Evolutionary conservation across 1,284 basidiomycete genomes (phyloP), one percentile per base, ranked within the genome.

Genomic region (Gomphus bonarii): DNA sequence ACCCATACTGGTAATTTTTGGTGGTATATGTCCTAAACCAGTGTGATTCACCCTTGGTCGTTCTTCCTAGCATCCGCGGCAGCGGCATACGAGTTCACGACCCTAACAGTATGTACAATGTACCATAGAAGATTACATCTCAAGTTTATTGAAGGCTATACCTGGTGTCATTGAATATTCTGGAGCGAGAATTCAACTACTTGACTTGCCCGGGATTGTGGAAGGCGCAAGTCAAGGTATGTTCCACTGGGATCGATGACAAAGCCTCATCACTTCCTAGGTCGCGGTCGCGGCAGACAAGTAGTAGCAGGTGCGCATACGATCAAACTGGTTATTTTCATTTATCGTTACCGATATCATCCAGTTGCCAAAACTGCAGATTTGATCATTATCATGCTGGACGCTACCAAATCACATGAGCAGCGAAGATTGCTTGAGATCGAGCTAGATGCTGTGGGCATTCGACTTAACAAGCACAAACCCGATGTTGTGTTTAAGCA

Each of bases 181-280:
- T 68, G 94, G 94, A 30, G 92, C 93, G 12, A 80, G 91, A 47
- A 93, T 97, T 58, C 94, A 97, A 67, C 78, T 99, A 49, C 80
- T 97, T 30, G 95, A 99, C 81, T 73, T 99, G 57, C 95, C 95
- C 1, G 95, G 95, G 72, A 99, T 99, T 66, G 93, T 98, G 22
- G 95, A 98, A 71, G 95, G 95, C 47, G 95, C 95, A 7, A 90
- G 90, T 63, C 88, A 92, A 74, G 88, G 85, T 73, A 43, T 38
- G 59, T 58, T 22, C n/a, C 10, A 35, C 47, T 2, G 16, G 25
- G 47, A 12, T 25, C 42, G 12, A 25, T 44, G n/a, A 35, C 25
- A 28, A 44, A n/a, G 20, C 35, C 25, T 16, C 43, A 22, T 54
- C 54, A 46, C 51, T 38, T 20, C 49, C 22, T 61, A 78, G 89